phyloP scores from a whole-genome alignment of 2,329 filamentous ascomycete genomes.

The Ceratocystis eucalypticola region DNA sequence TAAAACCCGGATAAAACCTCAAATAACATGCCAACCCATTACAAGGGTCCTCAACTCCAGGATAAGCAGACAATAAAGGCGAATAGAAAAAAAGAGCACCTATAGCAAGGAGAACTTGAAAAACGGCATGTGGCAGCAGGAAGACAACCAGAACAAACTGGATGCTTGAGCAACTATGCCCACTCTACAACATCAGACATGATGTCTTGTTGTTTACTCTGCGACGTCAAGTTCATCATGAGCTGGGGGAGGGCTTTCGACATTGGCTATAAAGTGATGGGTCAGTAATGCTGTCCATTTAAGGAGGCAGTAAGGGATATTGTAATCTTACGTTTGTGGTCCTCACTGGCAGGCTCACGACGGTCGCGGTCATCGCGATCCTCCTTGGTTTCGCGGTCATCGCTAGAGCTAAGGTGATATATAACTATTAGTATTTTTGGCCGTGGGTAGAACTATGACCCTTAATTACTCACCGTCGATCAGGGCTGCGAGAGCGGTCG shows the following conservation, averaged over 20 bases:
- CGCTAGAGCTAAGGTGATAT: conserved; percentile 26
- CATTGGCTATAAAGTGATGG: background rate
- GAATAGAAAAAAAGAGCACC: conserved; percentile 1
- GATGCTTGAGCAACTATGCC: background rate
- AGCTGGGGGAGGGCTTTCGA: conserved; percentile 67
- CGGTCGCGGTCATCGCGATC: conserved; percentile 60
- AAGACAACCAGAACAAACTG: background rate
- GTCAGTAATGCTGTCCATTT: background rate
- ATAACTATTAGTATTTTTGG: conserved; percentile 13
- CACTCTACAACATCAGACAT: no score
- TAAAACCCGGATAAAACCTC: background rate
- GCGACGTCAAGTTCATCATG: conserved; percentile 95
- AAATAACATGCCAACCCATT: conserved; percentile 4
- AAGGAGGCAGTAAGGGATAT: conserved; percentile 7
- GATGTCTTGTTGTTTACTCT: conserved; percentile 39
- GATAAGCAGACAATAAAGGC: conserved; percentile 11
- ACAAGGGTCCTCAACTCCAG: conserved; percentile 13
- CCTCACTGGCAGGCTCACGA: conserved; percentile 74
- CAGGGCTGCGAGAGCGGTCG: conserved; percentile 60
- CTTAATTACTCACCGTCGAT: conserved; percentile 37
- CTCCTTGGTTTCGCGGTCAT: conserved; percentile 42
- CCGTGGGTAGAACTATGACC: background rate
- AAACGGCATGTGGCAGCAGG: background rate
- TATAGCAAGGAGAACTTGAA: background rate
- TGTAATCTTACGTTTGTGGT: conserved; percentile 61